Conservation (phyloP, 768 basidiomycete species). For the Artomyces pyxidatus region DNA sequence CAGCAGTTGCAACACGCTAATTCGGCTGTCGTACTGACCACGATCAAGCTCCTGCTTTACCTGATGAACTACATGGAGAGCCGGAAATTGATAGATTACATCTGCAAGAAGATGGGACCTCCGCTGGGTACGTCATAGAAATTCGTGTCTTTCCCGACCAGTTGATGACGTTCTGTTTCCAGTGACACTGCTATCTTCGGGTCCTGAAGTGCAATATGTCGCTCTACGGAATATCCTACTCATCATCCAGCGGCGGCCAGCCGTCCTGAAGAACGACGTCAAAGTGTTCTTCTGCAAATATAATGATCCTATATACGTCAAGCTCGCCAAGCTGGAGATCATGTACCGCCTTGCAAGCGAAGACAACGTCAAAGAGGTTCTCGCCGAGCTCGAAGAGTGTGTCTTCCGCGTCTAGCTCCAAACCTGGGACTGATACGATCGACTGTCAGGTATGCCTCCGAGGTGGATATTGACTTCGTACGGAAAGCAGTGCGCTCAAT, state of each 20-base stretch:
- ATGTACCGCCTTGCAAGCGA: conserved; percentile 97
- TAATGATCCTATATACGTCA: conserved; percentile 98
- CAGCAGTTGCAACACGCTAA: conserved; percentile 96
- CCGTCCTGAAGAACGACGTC: conserved; percentile 93
- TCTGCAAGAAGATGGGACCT: conserved; percentile 97
- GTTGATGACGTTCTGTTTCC: conserved; percentile 6
- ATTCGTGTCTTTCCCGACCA: too few relatives aligned
- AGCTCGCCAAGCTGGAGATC: conserved; percentile 95
- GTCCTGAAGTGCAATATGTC: conserved; percentile 98
- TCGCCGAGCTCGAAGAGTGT: conserved; percentile 93
- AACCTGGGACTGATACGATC: neutral
- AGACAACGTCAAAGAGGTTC: conserved; percentile 86
- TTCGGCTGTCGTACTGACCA: conserved; percentile 97
- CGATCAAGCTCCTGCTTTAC: conserved; percentile 91
- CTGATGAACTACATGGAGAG: conserved; percentile 99
- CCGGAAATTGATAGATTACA: conserved; percentile 72
- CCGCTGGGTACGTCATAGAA: conserved; percentile 61
- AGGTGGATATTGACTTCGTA: conserved; percentile 97
- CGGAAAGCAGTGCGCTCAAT: conserved; percentile 97
- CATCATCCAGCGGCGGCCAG: conserved; percentile 91
- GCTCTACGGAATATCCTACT: conserved; percentile 93
- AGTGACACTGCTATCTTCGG: conserved; percentile 95
- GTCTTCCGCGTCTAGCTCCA: conserved; percentile 17
- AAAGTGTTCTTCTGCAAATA: conserved; percentile 99
- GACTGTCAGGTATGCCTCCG: conserved; percentile 81